Evolutionary conservation across 2,329 filamentous ascomycete genomes (phyloP), one percentile per base, ranked within the genome.

Genomic region (Fusarium torreyae): DNA sequence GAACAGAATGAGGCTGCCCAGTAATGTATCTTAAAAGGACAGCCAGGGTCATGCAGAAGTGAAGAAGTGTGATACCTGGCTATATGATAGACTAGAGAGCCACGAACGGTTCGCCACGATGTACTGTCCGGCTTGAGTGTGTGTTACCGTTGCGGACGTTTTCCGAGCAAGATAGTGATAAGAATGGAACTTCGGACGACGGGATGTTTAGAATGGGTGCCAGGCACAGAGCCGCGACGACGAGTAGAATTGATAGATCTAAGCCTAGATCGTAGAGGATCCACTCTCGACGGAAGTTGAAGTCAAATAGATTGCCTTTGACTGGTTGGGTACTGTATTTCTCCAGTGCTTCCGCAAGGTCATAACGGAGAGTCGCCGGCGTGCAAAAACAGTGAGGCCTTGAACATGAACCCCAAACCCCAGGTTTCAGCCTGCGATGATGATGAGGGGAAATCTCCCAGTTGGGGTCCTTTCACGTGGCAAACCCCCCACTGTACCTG

Each of bases 121-220:
- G 60, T 58, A 48, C 56, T 54, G 24, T 43, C 66, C 64, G 64
- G 59, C 45, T 59, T 68, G 63, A 55, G 50, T 55, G 54, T 51
- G 33, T n/a, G 42, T 48, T 64, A 51, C 59, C 59, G 43, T 67
- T 56, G 70, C 72, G 70, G 72, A 71, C 48, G 71, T 62, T 64
- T 65, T 61, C 72, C 72, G 70, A 74, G 57, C 42, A 61, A 49
- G 24, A 56, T 45, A 56, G 51, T 54, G 52, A 40, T 55, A 46
- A 66, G 49, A 39, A 31, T 69, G 55, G 55, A 50, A 39, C 44
- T 60, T 74, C 73, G 75, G 75, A 68, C 73, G 73, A 75, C 73
- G 46, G 73, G 73, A 77, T 75, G 75, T 72, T 65, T 45, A 67
- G 52, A 60, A 60, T 57, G 59, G 61, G 57, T 66, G 34, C 56